phyloP scores from a whole-genome alignment of 2,329 filamentous ascomycete genomes.

The Sporothrix dimorphospora region DNA sequence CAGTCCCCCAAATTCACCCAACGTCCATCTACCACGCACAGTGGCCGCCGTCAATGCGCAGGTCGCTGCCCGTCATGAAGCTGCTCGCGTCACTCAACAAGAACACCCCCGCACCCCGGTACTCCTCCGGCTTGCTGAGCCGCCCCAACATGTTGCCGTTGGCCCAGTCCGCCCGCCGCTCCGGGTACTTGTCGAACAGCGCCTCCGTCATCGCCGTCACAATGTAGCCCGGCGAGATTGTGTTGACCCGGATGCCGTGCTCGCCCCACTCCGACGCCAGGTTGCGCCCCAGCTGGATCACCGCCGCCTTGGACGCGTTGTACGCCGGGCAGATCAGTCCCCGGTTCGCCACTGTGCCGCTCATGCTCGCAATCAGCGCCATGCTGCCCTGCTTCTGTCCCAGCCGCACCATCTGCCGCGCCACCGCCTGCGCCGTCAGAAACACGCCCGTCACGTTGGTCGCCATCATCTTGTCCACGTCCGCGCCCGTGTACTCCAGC shows the following conservation, averaged over 20 bases:
- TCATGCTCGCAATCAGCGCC: constrained; percentile 72
- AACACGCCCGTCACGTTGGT: constrained; percentile 86
- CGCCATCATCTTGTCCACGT: constrained; percentile 76
- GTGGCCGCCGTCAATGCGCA: constrained; percentile 74
- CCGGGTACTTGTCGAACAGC: constrained; percentile 75
- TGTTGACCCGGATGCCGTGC: constrained; percentile 77
- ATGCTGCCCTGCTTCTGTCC: constrained; percentile 61
- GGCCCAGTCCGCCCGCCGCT: constrained; percentile 69
- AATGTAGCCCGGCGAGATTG: constrained; percentile 79
- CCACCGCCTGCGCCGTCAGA: constrained; percentile 87
- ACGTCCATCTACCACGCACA: constrained; percentile 54
- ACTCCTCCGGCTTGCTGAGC: constrained; percentile 69
- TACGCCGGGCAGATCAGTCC: constrained; percentile 67
- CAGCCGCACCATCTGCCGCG: constrained; percentile 69
- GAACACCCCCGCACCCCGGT: constrained; percentile 71
- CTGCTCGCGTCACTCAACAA: constrained; percentile 68
- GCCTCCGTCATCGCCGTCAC: constrained; percentile 81
- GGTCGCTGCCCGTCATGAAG: constrained; percentile 71
- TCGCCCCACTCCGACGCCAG: constrained; percentile 74
- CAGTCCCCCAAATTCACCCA: not conserved
- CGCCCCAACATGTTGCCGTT: constrained; percentile 82
- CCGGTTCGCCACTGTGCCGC: constrained; percentile 66
- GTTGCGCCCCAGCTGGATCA: constrained; percentile 71
- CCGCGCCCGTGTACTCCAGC: constrained; percentile 76
- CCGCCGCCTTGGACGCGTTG: constrained; percentile 75